A percentile compares a stretch with the other conserved stretches of the same genome.
Conservation (phyloP, 2,329 filamentous ascomycete genomes). For the Fusarium citri region DNA sequence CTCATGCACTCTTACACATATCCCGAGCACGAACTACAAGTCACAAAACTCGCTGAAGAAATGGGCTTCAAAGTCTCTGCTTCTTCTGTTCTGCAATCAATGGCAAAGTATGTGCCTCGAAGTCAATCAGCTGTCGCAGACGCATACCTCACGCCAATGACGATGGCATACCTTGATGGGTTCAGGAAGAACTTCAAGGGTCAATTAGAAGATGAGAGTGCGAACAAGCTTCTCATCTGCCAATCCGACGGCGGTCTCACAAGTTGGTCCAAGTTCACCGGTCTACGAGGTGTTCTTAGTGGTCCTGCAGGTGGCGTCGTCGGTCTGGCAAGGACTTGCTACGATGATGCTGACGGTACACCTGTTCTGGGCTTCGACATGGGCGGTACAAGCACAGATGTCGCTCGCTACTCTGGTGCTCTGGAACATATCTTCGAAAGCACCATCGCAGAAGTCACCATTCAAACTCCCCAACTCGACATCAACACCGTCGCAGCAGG, state of each 20-base stretch:
- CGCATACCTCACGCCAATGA: conserved; percentile 58
- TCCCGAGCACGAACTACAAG: conserved; percentile 66
- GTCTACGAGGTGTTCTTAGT: conserved; percentile 42
- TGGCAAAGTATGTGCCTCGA: conserved; percentile 60
- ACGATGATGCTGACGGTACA: conserved; percentile 40
- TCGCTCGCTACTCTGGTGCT: conserved; percentile 74
- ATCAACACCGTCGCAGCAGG: conserved; percentile 76
- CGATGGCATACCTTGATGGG: conserved; percentile 52
- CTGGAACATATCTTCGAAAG: conserved; percentile 80
- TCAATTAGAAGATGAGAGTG: conserved; percentile 40
- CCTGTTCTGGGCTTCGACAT: conserved; percentile 47
- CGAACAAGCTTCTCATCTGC: conserved; percentile 48
- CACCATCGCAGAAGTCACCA: conserved; percentile 76
- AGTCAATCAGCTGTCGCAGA: conserved; percentile 58
- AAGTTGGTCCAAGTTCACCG: conserved; percentile 46
- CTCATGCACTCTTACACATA: conserved; percentile 77
- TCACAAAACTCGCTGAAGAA: conserved; percentile 51
- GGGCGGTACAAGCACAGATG: conserved; percentile 77
- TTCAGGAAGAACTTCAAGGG: conserved; percentile 47
- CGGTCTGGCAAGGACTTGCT: conserved; percentile 44
- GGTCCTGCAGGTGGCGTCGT: conserved; percentile 48
- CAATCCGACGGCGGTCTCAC: conserved; percentile 47
- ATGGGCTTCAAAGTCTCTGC: conserved; percentile 57
- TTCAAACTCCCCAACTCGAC: conserved; percentile 77
- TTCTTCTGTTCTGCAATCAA: conserved; percentile 54